phyloP scores from a whole-genome alignment of 2,329 filamentous ascomycete species.

The Pyrenochaeta sp. region DNA sequence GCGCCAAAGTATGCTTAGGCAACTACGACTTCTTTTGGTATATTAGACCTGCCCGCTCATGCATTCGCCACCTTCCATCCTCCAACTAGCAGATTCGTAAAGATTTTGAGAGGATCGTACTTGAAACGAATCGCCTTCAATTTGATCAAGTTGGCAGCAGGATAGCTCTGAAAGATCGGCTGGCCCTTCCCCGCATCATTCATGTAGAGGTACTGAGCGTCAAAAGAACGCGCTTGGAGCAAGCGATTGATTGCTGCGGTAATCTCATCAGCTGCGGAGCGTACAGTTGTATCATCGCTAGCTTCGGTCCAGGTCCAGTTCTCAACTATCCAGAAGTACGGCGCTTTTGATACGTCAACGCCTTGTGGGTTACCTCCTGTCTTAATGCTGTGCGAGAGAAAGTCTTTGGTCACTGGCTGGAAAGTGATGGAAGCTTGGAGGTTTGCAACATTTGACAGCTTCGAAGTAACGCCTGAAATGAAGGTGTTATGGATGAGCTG shows the following conservation, averaged over 20 bases:
- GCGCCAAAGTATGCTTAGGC: background rate
- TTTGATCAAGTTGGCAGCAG: conserved; percentile 35
- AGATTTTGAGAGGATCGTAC: conserved; percentile 42
- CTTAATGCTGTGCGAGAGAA: conserved; percentile 18
- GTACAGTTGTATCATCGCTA: conserved; percentile 15
- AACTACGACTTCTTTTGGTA: background rate
- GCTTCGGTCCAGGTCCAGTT: conserved; percentile 19
- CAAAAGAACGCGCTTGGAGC: conserved; percentile 3
- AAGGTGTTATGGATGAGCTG: conserved; percentile 26
- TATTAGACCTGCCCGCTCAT: background rate
- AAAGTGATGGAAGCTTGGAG: conserved; percentile 25
- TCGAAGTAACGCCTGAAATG: conserved; percentile 11
- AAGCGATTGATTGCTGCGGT: conserved; percentile 4
- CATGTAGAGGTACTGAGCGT: conserved; percentile 24
- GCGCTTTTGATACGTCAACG: conserved; percentile 19
- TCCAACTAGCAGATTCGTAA: conserved; percentile 32
- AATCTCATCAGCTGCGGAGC: conserved; percentile 14
- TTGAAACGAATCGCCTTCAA: conserved; percentile 39
- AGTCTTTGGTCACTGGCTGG: conserved; percentile 30
- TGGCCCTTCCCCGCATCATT: conserved; percentile 40
- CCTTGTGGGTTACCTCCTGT: conserved; percentile 32
- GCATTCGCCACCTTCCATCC: conserved; percentile 31
- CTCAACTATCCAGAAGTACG: conserved; percentile 29
- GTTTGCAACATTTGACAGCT: conserved; percentile 8
- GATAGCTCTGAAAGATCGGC: conserved; percentile 38